Evolutionary conservation across 106 monocot species (phyloP), one percentile per base, ranked within the genome.

Genomic region (Acanthochlamys bracteata): DNA sequence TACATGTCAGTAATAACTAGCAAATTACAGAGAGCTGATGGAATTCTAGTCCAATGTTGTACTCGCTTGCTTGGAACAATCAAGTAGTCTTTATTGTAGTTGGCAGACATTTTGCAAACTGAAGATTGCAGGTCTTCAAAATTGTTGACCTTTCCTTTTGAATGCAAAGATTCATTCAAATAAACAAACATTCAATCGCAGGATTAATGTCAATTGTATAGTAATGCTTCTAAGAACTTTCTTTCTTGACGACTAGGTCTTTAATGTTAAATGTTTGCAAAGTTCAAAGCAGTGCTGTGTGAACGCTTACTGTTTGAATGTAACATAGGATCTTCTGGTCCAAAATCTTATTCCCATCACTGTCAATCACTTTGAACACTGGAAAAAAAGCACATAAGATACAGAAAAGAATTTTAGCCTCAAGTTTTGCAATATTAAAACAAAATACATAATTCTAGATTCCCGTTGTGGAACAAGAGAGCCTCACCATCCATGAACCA

Each of bases 331-430:
- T 62, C 26, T 68, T 70, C 53, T 74, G 22, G 53, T 77, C 76
- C 27, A 23, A 53, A 23, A 88, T 42, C 39, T 88, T 88, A 26
- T 80, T 71, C n/a, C 87, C 87, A 9, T 83, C 66, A 14, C 47
- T 52, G 41, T 88, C 87, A 4, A 76, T 88, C n/a, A 88, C 80
- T 63, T 78, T 74, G 62, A 80, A 83, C 41, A 88, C 85, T 84
- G 64, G 25, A 66, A 33, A 6, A 22, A 46, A 46, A 46, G 14
- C n/a, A n/a, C n/a, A n/a, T n/a, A n/a, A n/a, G n/a, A n/a, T n/a
- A n/a, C n/a, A n/a, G n/a, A n/a, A n/a, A n/a, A n/a, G n/a, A n/a
- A n/a, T n/a, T n/a, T n/a, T n/a, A n/a, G n/a, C n/a, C n/a, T n/a
- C n/a, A n/a, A n/a, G n/a, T n/a, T n/a, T n/a, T n/a, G n/a, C n/a